Evolutionary conservation across 805 yeast genomes (phyloP), one percentile per base, ranked within the genome.

Genomic region (Hanseniaspora thailandica): DNA sequence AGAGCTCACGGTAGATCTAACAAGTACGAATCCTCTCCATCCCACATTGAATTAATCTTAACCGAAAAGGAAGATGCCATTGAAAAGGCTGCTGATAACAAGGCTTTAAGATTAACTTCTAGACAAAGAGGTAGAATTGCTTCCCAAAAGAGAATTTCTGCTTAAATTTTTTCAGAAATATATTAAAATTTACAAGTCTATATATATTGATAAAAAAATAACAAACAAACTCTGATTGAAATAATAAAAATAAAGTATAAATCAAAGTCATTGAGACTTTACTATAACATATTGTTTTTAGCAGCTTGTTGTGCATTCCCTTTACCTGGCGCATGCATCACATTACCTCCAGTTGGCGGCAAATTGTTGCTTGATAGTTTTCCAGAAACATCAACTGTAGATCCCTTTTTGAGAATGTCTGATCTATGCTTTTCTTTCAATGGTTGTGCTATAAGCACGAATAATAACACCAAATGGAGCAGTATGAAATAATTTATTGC

Each of bases 1-100:
- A 89, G 99, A 84, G 99, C 99, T 69, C 97, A 90, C 84, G 99
- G 99, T 86, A 93, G 98, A 84, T 86, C 88, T 74, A 93, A 90
- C 79, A 95, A 96, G 69, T 93, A 88, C 93, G 94, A 88, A 80
- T 86, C 97, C 59, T 80, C 89, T 69, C 98, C 98, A 73, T 89
- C 94, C 70, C 99, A 93, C 86, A 90, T 93, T 74, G 98, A 93
- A 82, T 80, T 93, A 71, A 82, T 87, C 71, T 79, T 93, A 68
- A 84, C 96, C 70, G 98, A 93, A 82, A 86, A 82, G 76, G 93
- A 78, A 66, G 97, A 89, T 77, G 80, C 76, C 69, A 86, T 93
- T 73, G 88, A 82, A 70, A 93, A 90, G 83, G 88, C 97, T 69
- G 74, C 75, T 66, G 94, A 86, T 67, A 74, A 70, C 68, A 65